Base-by-base conservation (phyloP, 2,329 filamentous ascomycete genomes). In the Talaromyces albobiverticillius region DNA sequence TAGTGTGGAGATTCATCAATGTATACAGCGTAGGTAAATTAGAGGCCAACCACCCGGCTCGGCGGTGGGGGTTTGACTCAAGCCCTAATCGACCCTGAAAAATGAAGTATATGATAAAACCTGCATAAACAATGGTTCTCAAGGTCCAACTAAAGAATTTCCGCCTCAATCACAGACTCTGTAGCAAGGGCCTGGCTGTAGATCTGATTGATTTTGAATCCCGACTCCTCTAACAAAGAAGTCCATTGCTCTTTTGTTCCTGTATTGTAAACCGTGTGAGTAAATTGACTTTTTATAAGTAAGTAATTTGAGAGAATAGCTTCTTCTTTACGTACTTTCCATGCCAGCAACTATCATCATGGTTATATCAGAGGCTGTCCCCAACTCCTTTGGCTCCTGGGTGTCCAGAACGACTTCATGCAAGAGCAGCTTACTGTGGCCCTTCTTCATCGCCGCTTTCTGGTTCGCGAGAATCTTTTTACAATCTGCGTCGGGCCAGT, bases 341-440 rank as follows among this genome's bases (percentile, higher is more conserved):
- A 51, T 51, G 18, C 49, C 49, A 36, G 49, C 43, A 31, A 29
- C 49, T 40, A 51, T 51, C 53, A 55, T 55, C 53, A 55, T 55
- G 14, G 31, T 29, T 14, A 55, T 46, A 36, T 55, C 53, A 43
- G 43, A 32, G 26, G 46, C 43, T 6, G 76, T 75, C 4, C 48
- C 48, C 5, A 68, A 72, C 4, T 74, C 64, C 66, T 69, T 75
- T 18, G 65, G 54, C 0, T 71, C 69, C 2, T 57, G 57, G 26
- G 45, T 51, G 7, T 60, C 57, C 0, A 66, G 54, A 4, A 69
- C 59, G 29, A 60, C 59, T 18, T 68, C 64, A 42, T 67, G 59
- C 36, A 71, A 62, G 7, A 71, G 58, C 4, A 70, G 45, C 29
- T 60, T 64, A 38, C 61, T 63, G 45, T 70, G 67, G 7, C 65